Base-by-base conservation (phyloP, 139 green algal genomes). In the Monoraphidium neglectum region DNA sequence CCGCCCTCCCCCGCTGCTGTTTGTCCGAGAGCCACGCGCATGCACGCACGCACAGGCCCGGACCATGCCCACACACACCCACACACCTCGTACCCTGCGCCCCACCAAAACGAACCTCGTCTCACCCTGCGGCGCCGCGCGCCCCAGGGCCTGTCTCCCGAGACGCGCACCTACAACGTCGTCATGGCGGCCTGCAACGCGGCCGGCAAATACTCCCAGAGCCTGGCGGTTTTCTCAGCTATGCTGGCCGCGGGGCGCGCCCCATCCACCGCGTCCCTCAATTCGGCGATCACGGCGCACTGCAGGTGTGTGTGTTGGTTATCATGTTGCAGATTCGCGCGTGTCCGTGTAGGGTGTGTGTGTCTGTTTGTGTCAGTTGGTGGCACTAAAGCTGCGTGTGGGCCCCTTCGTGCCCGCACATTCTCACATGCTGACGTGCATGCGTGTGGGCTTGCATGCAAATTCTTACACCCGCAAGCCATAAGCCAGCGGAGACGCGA, bases 141-240 rank as follows among this genome's bases (percentile, higher is more conserved):
- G n/a, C n/a, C 43, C 23, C 65, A 90, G 54, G 73, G 88, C 2
- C 79, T 93, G 54, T 70, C 87, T 38, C 85, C 90, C 32, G 90
- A 92, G 76, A 77, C 90, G 56, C 81, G 87, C 51, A 92, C 90
- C 6, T 93, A 86, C 76, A 93, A 92, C 77, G 90, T 90, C 4
- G 77, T 94, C 35, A 90, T 94, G 60, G 89, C 89, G 30, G 87
- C 89, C 10, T 93, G 88, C 83, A 89, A 90, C 68, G 87, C 88
- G 67, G 87, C 86, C 51, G 79, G 84, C 21, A 79, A 90, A 77
- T 86, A 77, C 35, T 59, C 72, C 3, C 68, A 87, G 72, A 80
- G 74, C 47, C 65, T 89, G 18, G 64, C 71, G 10, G 74, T 90
- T 26, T 81, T 88, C 56, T 36, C 79, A 5, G 69, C 72, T 15